phyloP scores from a whole-genome alignment of 768 basidiomycete genomes.

The Kwoniella dejecticola region DNA sequence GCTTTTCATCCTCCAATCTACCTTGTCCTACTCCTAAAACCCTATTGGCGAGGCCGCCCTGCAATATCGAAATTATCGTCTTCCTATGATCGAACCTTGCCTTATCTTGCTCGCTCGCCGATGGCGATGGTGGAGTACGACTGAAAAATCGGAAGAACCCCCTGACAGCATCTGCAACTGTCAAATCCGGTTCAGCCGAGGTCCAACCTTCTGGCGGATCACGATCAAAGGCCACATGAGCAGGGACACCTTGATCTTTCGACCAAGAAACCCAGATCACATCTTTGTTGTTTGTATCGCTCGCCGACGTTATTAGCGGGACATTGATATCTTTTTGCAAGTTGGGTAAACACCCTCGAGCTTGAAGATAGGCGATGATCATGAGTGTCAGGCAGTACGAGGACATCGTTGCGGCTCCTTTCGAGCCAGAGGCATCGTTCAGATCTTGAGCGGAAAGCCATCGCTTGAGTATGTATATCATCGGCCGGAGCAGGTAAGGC shows the following conservation, averaged over 20 bases:
- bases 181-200: constrained; percentile 26
- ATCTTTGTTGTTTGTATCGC: constrained; percentile 30
- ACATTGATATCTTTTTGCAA: constrained; percentile 42
- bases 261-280: constrained; percentile 48
- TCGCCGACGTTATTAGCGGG: constrained; percentile 15
- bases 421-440: constrained; percentile 49
- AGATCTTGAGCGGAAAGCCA: constrained; percentile 47
- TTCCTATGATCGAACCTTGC: constrained; percentile 30
- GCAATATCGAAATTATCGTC: constrained; percentile 34
- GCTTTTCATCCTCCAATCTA: constrained; percentile 17
- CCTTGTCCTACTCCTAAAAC: constrained; percentile 15
- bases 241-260: constrained; percentile 39
- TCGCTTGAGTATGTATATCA: constrained; percentile 50
- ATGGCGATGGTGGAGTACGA: neutral
- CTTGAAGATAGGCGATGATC: constrained; percentile 53
- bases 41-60: constrained; percentile 35
- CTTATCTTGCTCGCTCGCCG: neutral
- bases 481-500: constrained; percentile 50
- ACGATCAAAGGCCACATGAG: constrained; percentile 33
- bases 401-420: constrained; percentile 47
- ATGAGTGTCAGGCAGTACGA: constrained; percentile 52
- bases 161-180: constrained; percentile 38
- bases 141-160: constrained; percentile 50
- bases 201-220: constrained; percentile 26
- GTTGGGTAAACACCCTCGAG: constrained; percentile 45